Base-by-base conservation (phyloP, 495 filamentous ascomycete genomes). In the Podospora appendiculata region DNA sequence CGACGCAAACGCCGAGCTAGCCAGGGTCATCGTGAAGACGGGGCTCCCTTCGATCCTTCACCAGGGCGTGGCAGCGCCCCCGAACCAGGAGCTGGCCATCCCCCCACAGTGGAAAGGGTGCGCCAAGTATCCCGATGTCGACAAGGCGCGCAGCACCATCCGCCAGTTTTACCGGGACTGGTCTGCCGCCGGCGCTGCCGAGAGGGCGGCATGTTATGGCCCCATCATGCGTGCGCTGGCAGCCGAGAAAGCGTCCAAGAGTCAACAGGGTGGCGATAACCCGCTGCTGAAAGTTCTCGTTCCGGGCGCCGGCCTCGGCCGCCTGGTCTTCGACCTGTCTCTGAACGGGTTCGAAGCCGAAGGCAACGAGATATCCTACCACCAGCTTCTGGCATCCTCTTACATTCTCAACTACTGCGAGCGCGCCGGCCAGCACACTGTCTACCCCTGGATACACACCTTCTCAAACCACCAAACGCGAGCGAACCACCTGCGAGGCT, bases 161-260 rank as follows among this genome's bases (percentile, higher is more conserved):
- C 78, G 90, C 17, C 93, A 99, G 63, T 87, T 99, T 60, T 96
- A 89, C 63, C 87, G 93, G 6, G 93, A 99, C 65, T 99, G 93
- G 93, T 89, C 88, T 40, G 77, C 74, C 8, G 91, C 87, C 58
- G 93, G 92, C 4, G 68, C 65, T 16, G 50, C 63, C 0, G 93
- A 99, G 70, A 76, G 94, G 6, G 71, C 80, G 5, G 82, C 81
- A 9, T 90, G 85, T 66, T 92, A 90, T 64, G 74, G 70, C 1
- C 89, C 87, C 0, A 77, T 97, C 4, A 70, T 91, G 45, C 56
- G 65, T 17, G 83, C 82, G 33, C 71, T 96, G 17, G 65, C 69
- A 5, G 58, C 61, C 4, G 79, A 87, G 57, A 82, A 83, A 58
- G 58, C 72, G 16, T 34, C 50, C n/a, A 82, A 83, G 59, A 56